phyloP scores from a whole-genome alignment of 108 stramenopile species.

The Discostella pseudostelligera region DNA sequence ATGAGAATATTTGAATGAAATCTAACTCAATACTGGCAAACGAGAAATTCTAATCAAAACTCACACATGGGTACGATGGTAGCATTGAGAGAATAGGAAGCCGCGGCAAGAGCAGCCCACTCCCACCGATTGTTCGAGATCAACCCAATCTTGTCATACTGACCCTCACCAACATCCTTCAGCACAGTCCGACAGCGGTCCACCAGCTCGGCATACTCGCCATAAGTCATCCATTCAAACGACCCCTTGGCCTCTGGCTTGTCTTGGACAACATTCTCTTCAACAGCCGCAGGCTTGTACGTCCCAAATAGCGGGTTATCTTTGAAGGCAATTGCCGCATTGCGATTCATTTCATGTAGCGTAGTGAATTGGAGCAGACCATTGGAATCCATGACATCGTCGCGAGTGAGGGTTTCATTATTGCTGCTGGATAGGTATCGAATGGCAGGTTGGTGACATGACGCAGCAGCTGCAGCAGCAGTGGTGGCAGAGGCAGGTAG shows the following conservation, averaged over 20 bases:
- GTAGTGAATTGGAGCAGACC: slow-evolving; percentile 65
- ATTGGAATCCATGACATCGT: slow-evolving; percentile 62
- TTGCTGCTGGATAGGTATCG: slow-evolving; percentile 1
- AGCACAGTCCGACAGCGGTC: slow-evolving; percentile 63
- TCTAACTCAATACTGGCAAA: background rate
- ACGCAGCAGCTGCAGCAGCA: too few relatives aligned
- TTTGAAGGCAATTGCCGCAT: slow-evolving; percentile 58
- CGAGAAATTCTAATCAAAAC: background rate
- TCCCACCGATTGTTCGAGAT: slow-evolving; percentile 94
- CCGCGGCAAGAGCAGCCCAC: slow-evolving; percentile 89
- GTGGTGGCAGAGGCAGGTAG: background rate
- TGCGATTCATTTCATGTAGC: slow-evolving; percentile 76
- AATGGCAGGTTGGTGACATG: background rate
- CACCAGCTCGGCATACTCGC: slow-evolving; percentile 66
- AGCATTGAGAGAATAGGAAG: slow-evolving; percentile 89
- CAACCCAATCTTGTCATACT: slow-evolving; percentile 81
- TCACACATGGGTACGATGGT: slow-evolving; percentile 89
- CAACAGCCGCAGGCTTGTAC: slow-evolving; percentile 32
- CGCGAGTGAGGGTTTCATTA: slow-evolving; percentile 33
- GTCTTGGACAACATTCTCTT: slow-evolving; percentile 43
- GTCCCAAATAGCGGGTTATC: slow-evolving; percentile 76
- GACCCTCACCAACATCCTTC: slow-evolving; percentile 73
- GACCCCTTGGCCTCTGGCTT: slow-evolving; percentile 28
- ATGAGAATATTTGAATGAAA: too few relatives aligned
- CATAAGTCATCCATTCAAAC: slow-evolving; percentile 80